phyloP scores from a whole-genome alignment of 495 filamentous ascomycete genomes.

The Platismatia glauca region DNA sequence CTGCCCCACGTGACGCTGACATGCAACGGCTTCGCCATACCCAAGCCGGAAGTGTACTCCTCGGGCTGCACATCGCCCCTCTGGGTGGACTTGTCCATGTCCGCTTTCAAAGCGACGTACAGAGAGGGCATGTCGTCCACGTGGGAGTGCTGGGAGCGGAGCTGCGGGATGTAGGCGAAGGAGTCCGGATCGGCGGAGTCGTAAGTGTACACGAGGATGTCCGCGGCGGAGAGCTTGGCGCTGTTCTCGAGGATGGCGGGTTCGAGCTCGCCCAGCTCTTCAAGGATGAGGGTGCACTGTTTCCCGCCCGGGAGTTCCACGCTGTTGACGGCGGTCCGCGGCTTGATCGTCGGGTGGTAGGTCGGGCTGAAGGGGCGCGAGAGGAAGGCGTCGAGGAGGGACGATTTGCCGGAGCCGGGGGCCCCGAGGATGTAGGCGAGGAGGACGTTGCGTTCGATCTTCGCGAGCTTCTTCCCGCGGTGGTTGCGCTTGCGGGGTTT shows the following conservation, averaged over 20 bases:
- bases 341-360: slow-evolving; percentile 93
- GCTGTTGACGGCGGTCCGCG: slow-evolving; percentile 86
- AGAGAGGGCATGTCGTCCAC: slow-evolving; percentile 81
- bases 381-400: slow-evolving; percentile 82
- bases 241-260: slow-evolving; percentile 88
- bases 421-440: slow-evolving; percentile 89
- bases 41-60: slow-evolving; percentile 73
- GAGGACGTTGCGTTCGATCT: slow-evolving; percentile 92
- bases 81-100: slow-evolving; percentile 89
- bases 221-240: slow-evolving; percentile 82
- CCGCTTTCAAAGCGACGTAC: slow-evolving; percentile 88
- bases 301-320: slow-evolving; percentile 94
- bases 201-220: slow-evolving; percentile 90
- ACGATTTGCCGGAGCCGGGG: slow-evolving; percentile 74
- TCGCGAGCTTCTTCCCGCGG: slow-evolving; percentile 52
- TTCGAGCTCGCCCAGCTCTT: slow-evolving; percentile 92
- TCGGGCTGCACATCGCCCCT: slow-evolving; percentile 86
- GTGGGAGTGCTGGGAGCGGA: slow-evolving; percentile 68
- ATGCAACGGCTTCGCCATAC: slow-evolving; percentile 74
- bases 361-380: slow-evolving; percentile 74
- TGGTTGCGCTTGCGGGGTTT: slow-evolving; percentile 65
- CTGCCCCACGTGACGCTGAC: slow-evolving; percentile 88
- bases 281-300: slow-evolving; percentile 91
- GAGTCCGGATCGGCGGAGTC: slow-evolving; percentile 94
- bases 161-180: slow-evolving; percentile 78